Conservation (phyloP, 1,139 yeast genomes). For the Lizanozyma gosingica region DNA sequence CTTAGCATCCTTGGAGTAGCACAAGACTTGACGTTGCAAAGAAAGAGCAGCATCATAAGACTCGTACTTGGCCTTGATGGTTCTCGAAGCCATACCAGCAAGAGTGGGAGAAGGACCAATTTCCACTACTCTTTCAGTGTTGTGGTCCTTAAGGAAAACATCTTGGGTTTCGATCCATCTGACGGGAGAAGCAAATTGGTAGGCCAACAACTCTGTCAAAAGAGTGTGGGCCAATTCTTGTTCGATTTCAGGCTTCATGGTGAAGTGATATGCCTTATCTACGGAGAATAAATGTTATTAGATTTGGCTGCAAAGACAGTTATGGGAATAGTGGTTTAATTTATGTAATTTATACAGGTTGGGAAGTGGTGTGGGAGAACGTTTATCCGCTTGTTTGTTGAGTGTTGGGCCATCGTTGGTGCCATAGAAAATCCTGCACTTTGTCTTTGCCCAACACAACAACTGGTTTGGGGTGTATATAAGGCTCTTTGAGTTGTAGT, state of each 20-base stretch:
- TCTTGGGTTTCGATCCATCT: constrained; percentile 99
- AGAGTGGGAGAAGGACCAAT: constrained; percentile 98
- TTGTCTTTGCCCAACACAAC: no score
- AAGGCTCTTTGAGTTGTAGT: no score
- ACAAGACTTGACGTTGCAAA: constrained; percentile 90
- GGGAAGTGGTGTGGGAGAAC: neutral
- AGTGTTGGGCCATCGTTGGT: neutral
- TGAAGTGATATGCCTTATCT: constrained; percentile 3
- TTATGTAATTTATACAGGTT: no score
- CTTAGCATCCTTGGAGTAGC: constrained; percentile 92
- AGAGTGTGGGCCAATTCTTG: constrained; percentile 95
- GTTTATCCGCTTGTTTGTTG: neutral
- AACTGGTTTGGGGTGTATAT: no score
- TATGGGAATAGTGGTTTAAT: neutral
- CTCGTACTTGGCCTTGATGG: constrained; percentile 92
- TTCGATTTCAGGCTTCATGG: constrained; percentile 94
- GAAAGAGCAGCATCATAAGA: constrained; percentile 96
- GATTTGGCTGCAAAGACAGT: no score
- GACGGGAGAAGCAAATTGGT: constrained; percentile 98
- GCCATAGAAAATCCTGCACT: neutral
- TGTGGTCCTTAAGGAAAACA: constrained; percentile 86
- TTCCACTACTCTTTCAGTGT: constrained; percentile 95
- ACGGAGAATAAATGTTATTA: no score
- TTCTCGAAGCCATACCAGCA: constrained; percentile 97
- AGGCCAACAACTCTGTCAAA: constrained; percentile 90